A percentile compares a stretch with the other conserved stretches of the same genome.
Conservation (phyloP, 371 early-diverging fungal genomes). For the Actinomortierella wolfii region DNA sequence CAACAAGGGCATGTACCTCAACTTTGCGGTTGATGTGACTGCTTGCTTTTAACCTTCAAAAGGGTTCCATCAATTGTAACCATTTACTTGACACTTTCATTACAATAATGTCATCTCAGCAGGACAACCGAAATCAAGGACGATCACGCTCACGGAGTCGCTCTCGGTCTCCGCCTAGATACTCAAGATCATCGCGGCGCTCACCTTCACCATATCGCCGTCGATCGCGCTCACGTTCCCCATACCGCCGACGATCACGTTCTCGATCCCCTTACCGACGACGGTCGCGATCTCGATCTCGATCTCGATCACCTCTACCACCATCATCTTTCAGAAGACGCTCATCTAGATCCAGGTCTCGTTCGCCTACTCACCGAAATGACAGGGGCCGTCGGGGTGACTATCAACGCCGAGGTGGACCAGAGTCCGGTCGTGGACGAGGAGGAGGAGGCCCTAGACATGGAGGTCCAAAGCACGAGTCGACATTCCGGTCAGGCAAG, state of each 20-base stretch:
- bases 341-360: neutral
- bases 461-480: constrained; percentile 40
- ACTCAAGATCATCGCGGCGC: too few relatives aligned
- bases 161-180: constrained; percentile 21
- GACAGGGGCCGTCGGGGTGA: constrained; percentile 8
- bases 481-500: constrained; percentile 29
- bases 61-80: too few relatives aligned
- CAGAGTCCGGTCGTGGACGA: constrained; percentile 8
- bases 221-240: constrained; percentile 14
- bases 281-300: constrained; percentile 2
- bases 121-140: neutral
- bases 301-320: neutral
- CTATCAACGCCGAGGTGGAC: constrained; percentile 17
- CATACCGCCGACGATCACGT: constrained; percentile 22
- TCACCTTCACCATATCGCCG: neutral
- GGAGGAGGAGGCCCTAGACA: constrained; percentile 14
- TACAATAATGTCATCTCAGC: neutral
- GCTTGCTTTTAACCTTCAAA: too few relatives aligned
- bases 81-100: too few relatives aligned
- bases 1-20: too few relatives aligned
- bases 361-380: neutral
- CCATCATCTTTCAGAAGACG: constrained; percentile 10
- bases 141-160: constrained; percentile 7
- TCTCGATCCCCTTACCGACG: constrained; percentile 28
- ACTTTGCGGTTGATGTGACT: too few relatives aligned